Evolutionary conservation across 1,284 basidiomycete species (phyloP).

Genomic region (Apiotrichum laibachii): DNA sequence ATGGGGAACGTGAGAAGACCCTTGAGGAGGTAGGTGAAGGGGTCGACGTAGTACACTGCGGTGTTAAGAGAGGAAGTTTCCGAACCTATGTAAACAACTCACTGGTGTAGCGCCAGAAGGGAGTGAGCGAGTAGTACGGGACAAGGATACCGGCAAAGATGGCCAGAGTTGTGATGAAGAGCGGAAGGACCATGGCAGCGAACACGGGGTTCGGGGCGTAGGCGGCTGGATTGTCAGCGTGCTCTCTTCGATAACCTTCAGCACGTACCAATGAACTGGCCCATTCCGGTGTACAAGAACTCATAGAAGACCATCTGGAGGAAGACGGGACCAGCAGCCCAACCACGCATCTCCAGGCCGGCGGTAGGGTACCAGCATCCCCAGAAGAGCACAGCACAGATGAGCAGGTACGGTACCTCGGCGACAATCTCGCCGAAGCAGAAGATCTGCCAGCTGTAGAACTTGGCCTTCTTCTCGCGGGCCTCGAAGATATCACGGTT

Average conservation of each 20-base stretch:
- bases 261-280: constrained; percentile 25
- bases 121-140: constrained; percentile 6
- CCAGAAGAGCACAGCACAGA: constrained; percentile 34
- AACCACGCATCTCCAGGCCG: constrained; percentile 9
- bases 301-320: constrained; percentile 49
- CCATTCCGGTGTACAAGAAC: constrained; percentile 49
- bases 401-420: constrained; percentile 30
- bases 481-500: constrained; percentile 31
- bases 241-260: neutral
- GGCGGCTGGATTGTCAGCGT: constrained; percentile 22
- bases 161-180: constrained; percentile 10
- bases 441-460: constrained; percentile 28
- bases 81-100: neutral
- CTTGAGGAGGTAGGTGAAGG: constrained; percentile 22
- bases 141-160: constrained; percentile 17
- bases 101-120: constrained; percentile 13
- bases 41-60: constrained; percentile 22
- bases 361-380: constrained; percentile 16
- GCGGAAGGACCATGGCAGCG: constrained; percentile 28
- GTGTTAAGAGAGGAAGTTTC: neutral
- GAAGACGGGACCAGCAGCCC: constrained; percentile 33
- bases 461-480: constrained; percentile 28
- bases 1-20: constrained; percentile 19
- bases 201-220: constrained; percentile 43
- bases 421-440: constrained; percentile 19